Evolutionary conservation across 1,284 basidiomycete genomes (phyloP).

Genomic region (Leccinum solheimii): DNA sequence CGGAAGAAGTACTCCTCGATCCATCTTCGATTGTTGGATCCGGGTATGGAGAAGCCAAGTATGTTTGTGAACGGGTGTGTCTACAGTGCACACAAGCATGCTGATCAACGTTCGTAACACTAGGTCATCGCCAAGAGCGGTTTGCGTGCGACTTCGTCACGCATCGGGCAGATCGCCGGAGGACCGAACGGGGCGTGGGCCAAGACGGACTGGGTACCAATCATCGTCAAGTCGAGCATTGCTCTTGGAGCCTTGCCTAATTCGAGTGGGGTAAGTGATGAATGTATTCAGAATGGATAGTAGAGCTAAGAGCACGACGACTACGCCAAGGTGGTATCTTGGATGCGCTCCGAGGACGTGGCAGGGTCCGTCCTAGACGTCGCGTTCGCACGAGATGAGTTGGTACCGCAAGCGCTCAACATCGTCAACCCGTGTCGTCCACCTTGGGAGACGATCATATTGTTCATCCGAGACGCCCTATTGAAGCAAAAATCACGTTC

Average conservation of each 20-base stretch:
- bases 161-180: conserved; percentile 37
- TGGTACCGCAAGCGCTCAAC: conserved; percentile 18
- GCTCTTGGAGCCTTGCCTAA: conserved; percentile 19
- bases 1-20: conserved; percentile 9
- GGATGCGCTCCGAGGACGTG: conserved; percentile 24
- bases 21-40: not conserved
- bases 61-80: conserved; percentile 11
- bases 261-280: conserved; percentile 7
- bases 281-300: not conserved
- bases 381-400: conserved; percentile 11
- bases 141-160: conserved; percentile 25
- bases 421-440: conserved; percentile 23
- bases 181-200: conserved; percentile 33
- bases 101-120: not conserved
- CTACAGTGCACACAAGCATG: not conserved
- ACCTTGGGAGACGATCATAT: conserved; percentile 18
- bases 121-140: conserved; percentile 30
- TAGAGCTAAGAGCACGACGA: not conserved
- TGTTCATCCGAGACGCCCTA: conserved; percentile 14
- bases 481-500: not conserved
- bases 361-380: conserved; percentile 25
- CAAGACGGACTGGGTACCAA: conserved; percentile 36
- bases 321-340: conserved; percentile 23
- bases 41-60: conserved; percentile 13
- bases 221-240: conserved; percentile 31